Evolutionary conservation across 371 early-diverging fungal species (phyloP), one percentile per base, ranked within the genome.

Genomic region (Capillidium rhysosporum): DNA sequence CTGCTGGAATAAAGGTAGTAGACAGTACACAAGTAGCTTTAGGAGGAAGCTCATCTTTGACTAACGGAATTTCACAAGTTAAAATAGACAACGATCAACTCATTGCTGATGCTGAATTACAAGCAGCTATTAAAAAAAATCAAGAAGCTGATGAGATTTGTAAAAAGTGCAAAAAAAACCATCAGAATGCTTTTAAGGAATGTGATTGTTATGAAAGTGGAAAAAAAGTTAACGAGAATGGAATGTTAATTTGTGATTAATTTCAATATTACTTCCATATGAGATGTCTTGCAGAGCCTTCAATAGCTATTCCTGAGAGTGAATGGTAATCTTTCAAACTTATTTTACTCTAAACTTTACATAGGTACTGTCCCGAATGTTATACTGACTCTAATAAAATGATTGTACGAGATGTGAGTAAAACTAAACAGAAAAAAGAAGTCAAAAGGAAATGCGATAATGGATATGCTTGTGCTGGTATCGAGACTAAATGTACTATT

Each of bases 161-260:
- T 49, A 46, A 76, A 61, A 40, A 67, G 47, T 61, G 84, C 60
- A 63, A 83, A 45, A 60, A 82, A 59, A 54, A 68, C 54, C 23
- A 61, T 59, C 57, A 45, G 10, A 52, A 56, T 7, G 56, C 57
- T 0, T 79, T 77, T 56, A 58, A 56, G 1, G 62, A 64, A 31
- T 76, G 79, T 49, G 77, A 75, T 1, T 79, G 79, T 61, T 55
- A 49, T 16, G 56, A 61, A 28, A 75, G 77, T 47, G 64, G 67
- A 0, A 56, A 57, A 8, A 76, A 76, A 34, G 65, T 70, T 20
- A 75, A 75, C 4, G 69, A 75, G 38, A 52, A 49, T 23, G 49
- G 59, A 55, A 71, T 71, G 14, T 49, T 76, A 34, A 70, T 73
- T 18, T 79, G 79, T 58, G 79, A 79, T 57, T 71, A 79, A 54